Evolutionary conservation across 208 protist genomes (phyloP).

Genomic region (Phytomonas sp.): DNA sequence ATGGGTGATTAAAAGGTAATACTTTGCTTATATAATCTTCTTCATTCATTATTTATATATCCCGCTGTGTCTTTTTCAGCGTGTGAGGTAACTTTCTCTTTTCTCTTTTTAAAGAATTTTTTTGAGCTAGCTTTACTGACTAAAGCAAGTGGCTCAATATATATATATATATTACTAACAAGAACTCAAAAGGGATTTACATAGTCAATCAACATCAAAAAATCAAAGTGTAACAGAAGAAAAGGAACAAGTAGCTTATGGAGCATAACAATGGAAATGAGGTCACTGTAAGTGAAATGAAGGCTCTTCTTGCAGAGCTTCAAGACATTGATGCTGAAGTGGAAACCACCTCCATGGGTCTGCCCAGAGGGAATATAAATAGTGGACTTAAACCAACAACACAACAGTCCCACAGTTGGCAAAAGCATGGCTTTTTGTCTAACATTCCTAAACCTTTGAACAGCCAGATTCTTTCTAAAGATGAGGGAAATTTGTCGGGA

Average conservation of each 20-base stretch:
- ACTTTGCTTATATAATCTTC: neutral
- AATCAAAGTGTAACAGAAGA: neutral
- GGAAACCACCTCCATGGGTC: neutral
- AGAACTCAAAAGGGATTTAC: neutral
- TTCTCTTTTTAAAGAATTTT: neutral
- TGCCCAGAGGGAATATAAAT: neutral
- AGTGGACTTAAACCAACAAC: neutral
- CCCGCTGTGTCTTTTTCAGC: neutral
- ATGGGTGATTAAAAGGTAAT: neutral
- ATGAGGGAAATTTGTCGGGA: neutral
- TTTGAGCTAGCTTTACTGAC: neutral
- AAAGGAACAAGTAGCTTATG: neutral
- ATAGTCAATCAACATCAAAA: neutral
- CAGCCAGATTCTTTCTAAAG: neutral
- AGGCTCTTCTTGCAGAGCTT: slow-evolving; percentile 56
- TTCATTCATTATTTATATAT: neutral
- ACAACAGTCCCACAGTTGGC: neutral
- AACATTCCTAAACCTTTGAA: neutral
- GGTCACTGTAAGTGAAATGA: slow-evolving; percentile 31
- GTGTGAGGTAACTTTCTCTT: neutral
- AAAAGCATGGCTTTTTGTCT: neutral
- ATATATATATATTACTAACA: neutral
- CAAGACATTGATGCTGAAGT: slow-evolving; percentile 22
- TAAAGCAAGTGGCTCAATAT: neutral
- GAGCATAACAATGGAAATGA: slow-evolving; percentile 5